These are phyloP conservation scores for Soucietia sequanensis DNA, from an alignment of 805 yeast species.

Conservation along the genomic window DNA sequence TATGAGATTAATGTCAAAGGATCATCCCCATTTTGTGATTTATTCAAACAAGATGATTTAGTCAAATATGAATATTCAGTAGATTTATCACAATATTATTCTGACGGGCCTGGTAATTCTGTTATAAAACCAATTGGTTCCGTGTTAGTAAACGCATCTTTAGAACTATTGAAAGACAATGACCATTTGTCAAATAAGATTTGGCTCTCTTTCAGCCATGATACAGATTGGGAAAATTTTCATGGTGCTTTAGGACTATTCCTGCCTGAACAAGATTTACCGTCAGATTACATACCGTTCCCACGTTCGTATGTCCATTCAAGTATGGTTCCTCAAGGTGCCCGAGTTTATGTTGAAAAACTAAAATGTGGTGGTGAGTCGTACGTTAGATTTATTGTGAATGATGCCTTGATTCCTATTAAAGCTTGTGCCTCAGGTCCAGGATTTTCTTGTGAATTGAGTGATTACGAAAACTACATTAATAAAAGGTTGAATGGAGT, in stretches of 20 bases:
- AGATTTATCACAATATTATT: constrained; percentile 20
- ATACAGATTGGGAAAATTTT: constrained; percentile 23
- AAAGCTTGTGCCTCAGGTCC: constrained; percentile 11
- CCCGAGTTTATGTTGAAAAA: constrained; percentile 10
- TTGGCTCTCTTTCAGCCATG: constrained; percentile 24
- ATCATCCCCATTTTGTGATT: constrained; percentile 18
- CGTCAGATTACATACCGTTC: constrained; percentile 5
- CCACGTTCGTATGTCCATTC: constrained; percentile 11
- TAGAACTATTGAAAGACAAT: constrained; percentile 18
- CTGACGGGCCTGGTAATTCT: constrained; percentile 19
- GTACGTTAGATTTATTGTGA: constrained; percentile 11
- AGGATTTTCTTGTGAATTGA: constrained; percentile 11
- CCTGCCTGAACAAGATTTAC: constrained; percentile 14
- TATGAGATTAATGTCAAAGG: constrained; percentile 23
- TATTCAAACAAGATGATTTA: constrained; percentile 24
- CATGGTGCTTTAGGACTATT: constrained; percentile 21
- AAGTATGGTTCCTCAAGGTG: constrained; percentile 10
- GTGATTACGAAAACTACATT: constrained; percentile 22
- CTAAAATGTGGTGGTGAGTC: constrained; percentile 8
- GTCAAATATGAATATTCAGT: constrained; percentile 16
- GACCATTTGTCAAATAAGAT: constrained; percentile 17
- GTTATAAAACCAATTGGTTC: constrained; percentile 13
- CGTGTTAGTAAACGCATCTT: constrained; percentile 20
- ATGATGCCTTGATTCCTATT: constrained; percentile 12
- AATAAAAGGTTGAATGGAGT: constrained; percentile 24